These are phyloP conservation scores for Pugionium dolabratum DNA, from an alignment of 345 rosid species.

Conservation along the genomic window DNA sequence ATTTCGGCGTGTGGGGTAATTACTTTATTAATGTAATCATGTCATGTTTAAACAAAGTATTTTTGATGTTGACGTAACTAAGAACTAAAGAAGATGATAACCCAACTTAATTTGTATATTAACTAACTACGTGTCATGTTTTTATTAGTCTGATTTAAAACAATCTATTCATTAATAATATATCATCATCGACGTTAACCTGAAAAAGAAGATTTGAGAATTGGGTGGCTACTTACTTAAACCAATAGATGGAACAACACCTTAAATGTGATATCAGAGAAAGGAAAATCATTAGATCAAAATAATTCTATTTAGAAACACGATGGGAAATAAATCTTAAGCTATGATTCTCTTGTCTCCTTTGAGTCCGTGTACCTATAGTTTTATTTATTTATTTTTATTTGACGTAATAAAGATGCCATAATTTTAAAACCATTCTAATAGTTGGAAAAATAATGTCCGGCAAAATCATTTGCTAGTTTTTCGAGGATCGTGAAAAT, in stretches of 20 bases:
- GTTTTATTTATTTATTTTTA: background rate
- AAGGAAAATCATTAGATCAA: conserved; percentile 4
- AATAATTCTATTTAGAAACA: conserved; percentile 32
- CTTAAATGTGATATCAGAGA: background rate
- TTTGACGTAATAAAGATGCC: conserved; percentile 3
- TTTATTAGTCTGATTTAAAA: background rate
- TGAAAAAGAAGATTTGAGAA: no score
- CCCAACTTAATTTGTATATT: conserved; percentile 24
- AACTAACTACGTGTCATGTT: conserved; percentile 20
- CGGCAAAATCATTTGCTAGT: background rate
- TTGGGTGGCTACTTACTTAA: no score
- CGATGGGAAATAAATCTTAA: conserved; percentile 26
- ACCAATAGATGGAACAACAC: no score
- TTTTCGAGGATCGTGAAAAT: background rate
- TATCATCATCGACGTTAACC: no score
- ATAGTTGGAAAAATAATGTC: background rate
- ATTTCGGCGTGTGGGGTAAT: conserved; percentile 40
- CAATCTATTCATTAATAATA: no score
- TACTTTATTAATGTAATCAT: conserved; percentile 32
- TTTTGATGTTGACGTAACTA: conserved; percentile 33
- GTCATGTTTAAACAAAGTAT: conserved; percentile 29
- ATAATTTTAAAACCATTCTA: conserved; percentile 13
- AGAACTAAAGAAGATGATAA: conserved; percentile 21
- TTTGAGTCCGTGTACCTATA: conserved; percentile 39
- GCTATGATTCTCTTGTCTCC: conserved; percentile 39